phyloP scores from a whole-genome alignment of 202 grass and related monocot genomes.

The Panicum hallii region DNA sequence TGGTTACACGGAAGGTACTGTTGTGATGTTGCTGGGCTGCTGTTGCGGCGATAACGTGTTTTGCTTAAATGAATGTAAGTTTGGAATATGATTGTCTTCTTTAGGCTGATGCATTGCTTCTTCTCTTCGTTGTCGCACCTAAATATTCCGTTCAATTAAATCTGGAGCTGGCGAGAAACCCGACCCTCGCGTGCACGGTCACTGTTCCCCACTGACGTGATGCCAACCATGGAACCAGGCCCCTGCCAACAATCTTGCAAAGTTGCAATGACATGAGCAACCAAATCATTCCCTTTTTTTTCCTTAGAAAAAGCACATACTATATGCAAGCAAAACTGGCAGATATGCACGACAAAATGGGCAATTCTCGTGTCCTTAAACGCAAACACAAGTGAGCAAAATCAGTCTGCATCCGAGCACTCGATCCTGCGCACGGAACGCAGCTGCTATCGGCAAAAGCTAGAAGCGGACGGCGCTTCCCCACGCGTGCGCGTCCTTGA shows the following conservation, averaged over 20 bases:
- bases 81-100: not conserved
- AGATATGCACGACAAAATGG: not conserved
- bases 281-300: not conserved
- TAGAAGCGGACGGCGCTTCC: constrained; percentile 44
- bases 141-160: not conserved
- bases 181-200: not conserved
- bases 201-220: too few species aligned
- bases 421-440: not conserved
- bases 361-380: not conserved
- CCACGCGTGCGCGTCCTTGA: constrained; percentile 35
- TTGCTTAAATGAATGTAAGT: not conserved
- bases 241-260: not conserved
- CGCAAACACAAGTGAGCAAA: not conserved
- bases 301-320: not conserved
- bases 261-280: not conserved
- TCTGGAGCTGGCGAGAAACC: not conserved
- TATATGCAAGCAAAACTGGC: not conserved
- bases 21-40: not conserved
- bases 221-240: too few species aligned
- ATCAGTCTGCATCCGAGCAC: not conserved
- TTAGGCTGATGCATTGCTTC: not conserved
- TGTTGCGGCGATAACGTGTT: not conserved
- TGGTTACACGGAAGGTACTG: not conserved
- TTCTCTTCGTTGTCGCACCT: not conserved
- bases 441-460: not conserved